Base-by-base conservation (phyloP, 495 filamentous ascomycete genomes). In the Penicillium canariense region DNA sequence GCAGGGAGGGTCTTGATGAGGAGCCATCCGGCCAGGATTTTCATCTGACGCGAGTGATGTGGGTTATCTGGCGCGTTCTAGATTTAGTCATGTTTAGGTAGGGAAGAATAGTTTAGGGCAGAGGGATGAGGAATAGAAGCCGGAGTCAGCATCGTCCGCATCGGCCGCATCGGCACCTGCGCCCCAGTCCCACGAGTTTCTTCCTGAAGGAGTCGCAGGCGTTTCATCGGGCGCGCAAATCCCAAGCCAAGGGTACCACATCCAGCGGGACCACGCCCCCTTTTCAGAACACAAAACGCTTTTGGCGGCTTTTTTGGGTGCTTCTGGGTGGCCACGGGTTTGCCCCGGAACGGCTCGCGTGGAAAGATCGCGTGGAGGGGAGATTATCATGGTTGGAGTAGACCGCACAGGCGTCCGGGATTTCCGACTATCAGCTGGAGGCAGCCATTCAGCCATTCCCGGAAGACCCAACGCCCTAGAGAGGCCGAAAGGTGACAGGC, bases 401-500 rank as follows among this genome's bases (percentile, higher is more conserved):
- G n/a, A n/a, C n/a, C n/a, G n/a, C n/a, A 23, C 28, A 15, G 42
- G 25, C 9, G 28, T 9, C 28, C 12, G 22, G 23, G 42, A 4
- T 6, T 32, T 32, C 30, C 30, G 30, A 12, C 30, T 6, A 32
- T 12, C 12, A 12, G 6, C 30, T 32, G 30, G 30, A n/a, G n/a
- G n/a, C n/a, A n/a, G n/a, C n/a, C n/a, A n/a, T n/a, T n/a, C n/a
- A n/a, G n/a, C n/a, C n/a, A n/a, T n/a, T n/a, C n/a, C 30, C 6
- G 30, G 30, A 32, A 6, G 63, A 69, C 20, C 30, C 31, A 52
- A 46, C 40, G 23, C 30, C 45, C 22, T 22, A 30, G n/a, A n/a
- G n/a, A n/a, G 36, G 17, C 5, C n/a, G 36, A 11, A 20, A 22
- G 25, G 25, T 42, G 38, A 18, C 25, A 23, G 18, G 20, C 22